phyloP scores from a whole-genome alignment of 2,329 filamentous ascomycete genomes.

The Scedosporium boydii region DNA sequence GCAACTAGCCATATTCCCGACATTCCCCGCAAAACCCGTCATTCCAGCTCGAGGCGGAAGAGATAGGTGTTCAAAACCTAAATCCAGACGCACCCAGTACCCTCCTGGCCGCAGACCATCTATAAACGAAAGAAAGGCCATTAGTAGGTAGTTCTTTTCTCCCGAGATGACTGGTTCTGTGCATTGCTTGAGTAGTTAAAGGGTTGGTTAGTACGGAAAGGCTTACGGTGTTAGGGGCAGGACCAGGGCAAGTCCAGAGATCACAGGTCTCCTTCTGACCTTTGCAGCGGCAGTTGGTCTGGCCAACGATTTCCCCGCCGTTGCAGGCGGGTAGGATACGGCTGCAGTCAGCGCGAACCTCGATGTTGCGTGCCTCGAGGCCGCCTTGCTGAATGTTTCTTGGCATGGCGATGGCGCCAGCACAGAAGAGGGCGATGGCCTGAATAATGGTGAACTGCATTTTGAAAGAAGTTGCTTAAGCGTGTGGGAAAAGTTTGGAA shows the following conservation, averaged over 20 bases:
- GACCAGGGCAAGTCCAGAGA: conserved; percentile 13
- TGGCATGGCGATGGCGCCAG: conserved; percentile 11
- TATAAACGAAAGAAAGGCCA: not conserved
- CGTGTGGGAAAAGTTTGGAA: not conserved
- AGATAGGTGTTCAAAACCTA: not conserved
- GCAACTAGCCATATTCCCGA: not conserved
- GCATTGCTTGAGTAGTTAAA: not conserved
- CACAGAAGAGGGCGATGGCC: conserved; percentile 10
- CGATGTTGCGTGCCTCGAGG: conserved; percentile 4
- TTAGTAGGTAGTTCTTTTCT: not conserved
- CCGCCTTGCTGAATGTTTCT: not conserved
- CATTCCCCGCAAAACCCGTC: not conserved
- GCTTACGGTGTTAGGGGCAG: conserved; percentile 11
- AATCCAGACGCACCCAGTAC: not conserved
- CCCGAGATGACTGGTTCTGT: not conserved
- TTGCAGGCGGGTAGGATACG: conserved; percentile 13
- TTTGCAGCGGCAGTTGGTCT: conserved; percentile 16
- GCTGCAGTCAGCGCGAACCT: conserved; percentile 9
- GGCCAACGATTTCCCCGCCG: conserved; percentile 12
- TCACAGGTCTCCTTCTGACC: conserved; percentile 13
- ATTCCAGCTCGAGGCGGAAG: not conserved
- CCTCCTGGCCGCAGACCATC: not conserved
- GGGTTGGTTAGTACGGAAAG: not conserved
- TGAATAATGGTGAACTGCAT: conserved; percentile 10
- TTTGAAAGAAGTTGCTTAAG: conserved; percentile 1